Evolutionary conservation across 352 stramenopile genomes (phyloP).

Genomic region (Pythium phragmitis): DNA sequence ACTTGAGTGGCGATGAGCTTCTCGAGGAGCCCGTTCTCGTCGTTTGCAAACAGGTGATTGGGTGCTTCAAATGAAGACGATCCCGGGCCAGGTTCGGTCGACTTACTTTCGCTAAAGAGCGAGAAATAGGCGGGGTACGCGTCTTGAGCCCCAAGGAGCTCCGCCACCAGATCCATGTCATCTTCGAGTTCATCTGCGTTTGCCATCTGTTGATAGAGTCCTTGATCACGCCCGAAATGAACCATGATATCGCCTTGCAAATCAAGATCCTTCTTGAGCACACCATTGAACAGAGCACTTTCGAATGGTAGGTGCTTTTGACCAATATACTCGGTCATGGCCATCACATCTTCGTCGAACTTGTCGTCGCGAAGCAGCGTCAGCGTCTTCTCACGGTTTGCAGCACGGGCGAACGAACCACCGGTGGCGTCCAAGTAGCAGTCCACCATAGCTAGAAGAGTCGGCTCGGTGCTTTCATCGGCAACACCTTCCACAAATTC

Average conservation of each 20-base stretch:
- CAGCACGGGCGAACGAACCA: slow-evolving; percentile 32
- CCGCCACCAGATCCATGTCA: slow-evolving; percentile 68
- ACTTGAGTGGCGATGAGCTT: slow-evolving; percentile 43
- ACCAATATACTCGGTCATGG: slow-evolving; percentile 78
- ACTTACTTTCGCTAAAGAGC: slow-evolving; percentile 41
- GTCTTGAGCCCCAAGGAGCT: slow-evolving; percentile 58
- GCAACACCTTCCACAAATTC: slow-evolving; percentile 54
- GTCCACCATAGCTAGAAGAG: slow-evolving; percentile 55
- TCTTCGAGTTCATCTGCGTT: slow-evolving; percentile 46
- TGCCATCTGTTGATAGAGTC: slow-evolving; percentile 66
- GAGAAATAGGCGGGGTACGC: slow-evolving; percentile 69
- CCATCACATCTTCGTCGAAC: slow-evolving; percentile 59
- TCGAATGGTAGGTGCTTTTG: slow-evolving; percentile 77
- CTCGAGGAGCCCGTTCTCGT: slow-evolving; percentile 61
- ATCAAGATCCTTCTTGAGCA: slow-evolving; percentile 66
- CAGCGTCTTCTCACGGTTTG: slow-evolving; percentile 52
- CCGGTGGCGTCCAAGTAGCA: slow-evolving; percentile 59
- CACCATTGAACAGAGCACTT: slow-evolving; percentile 85
- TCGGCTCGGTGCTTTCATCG: slow-evolving; percentile 44
- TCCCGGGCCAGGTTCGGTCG: slow-evolving; percentile 16
- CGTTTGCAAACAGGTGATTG: slow-evolving; percentile 55
- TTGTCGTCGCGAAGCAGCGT: slow-evolving; percentile 39
- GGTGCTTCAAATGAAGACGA: slow-evolving; percentile 14
- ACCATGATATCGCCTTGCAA: slow-evolving; percentile 75
- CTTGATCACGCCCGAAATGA: slow-evolving; percentile 81